Conservation (phyloP, 2,329 filamentous ascomycete genomes). For the Chaetomiaceae sp. region DNA sequence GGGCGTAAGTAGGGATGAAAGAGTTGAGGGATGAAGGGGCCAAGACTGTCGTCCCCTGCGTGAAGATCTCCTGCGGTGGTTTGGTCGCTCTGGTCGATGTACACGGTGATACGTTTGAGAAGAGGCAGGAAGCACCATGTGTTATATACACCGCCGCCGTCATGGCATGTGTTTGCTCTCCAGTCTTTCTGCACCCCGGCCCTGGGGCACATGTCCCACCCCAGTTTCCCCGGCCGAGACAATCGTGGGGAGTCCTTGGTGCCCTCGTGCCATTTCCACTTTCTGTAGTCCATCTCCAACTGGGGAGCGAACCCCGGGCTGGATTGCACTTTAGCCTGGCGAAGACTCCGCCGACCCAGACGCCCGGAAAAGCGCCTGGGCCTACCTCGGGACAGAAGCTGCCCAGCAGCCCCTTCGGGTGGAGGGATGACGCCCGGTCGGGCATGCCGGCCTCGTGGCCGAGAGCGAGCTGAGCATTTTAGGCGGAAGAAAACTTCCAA, state of each 20-base stretch:
- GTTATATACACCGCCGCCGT: background rate
- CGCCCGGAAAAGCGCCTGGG: background rate
- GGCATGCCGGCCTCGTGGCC: background rate
- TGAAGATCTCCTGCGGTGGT: background rate
- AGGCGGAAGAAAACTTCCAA: background rate
- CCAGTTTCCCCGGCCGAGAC: conserved; percentile 11
- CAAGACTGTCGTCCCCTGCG: too few relatives aligned
- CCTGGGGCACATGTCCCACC: background rate
- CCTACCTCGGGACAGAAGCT: background rate
- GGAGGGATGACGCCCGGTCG: background rate
- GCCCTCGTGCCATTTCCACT: background rate
- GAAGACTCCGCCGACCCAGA: background rate
- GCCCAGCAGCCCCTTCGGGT: background rate
- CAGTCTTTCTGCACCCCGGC: background rate
- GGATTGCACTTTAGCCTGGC: background rate
- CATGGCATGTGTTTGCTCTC: background rate
- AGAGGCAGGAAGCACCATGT: background rate
- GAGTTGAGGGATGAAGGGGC: too few relatives aligned
- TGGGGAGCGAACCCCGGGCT: background rate
- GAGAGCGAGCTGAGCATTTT: background rate
- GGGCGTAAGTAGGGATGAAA: too few relatives aligned
- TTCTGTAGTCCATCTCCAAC: background rate
- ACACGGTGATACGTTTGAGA: too few relatives aligned
- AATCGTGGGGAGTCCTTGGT: conserved; percentile 3
- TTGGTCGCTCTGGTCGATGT: too few relatives aligned